phyloP scores from a whole-genome alignment of 331 rosid genomes.

The Rhamnella rubrinervis region DNA sequence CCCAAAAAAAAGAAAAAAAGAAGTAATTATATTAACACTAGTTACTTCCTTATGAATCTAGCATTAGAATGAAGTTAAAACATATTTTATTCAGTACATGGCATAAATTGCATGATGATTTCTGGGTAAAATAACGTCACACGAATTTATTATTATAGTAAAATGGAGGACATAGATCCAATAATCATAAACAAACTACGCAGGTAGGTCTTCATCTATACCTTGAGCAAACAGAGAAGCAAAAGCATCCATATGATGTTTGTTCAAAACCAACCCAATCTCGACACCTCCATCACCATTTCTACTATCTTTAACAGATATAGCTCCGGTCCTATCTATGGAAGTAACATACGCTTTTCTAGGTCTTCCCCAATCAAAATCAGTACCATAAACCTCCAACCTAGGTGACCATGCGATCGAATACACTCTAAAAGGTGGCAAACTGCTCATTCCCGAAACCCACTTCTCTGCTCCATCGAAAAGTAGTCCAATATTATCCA shows the following conservation, averaged over 20 bases:
- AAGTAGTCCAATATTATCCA: not conserved
- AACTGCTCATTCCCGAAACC: not conserved
- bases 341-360: conserved; percentile 27
- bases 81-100: no score
- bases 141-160: no score
- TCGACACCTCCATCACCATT: conserved; percentile 40
- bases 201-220: conserved; percentile 15
- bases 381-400: conserved; percentile 27
- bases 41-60: no score
- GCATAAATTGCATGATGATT: no score
- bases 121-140: no score
- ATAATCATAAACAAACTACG: no score
- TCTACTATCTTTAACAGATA: conserved; percentile 28
- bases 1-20: no score
- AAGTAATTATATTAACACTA: no score
- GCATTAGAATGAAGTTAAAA: no score
- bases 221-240: conserved; percentile 18
- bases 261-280: conserved; percentile 31
- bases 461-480: conserved; percentile 15
- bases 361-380: conserved; percentile 44
- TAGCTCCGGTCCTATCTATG: conserved; percentile 26
- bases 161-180: no score
- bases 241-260: conserved; percentile 33
- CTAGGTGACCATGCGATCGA: conserved; percentile 20
- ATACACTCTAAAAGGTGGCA: not conserved